Conservation (phyloP, 257 asterid species). For the Solanum etuberosum region DNA sequence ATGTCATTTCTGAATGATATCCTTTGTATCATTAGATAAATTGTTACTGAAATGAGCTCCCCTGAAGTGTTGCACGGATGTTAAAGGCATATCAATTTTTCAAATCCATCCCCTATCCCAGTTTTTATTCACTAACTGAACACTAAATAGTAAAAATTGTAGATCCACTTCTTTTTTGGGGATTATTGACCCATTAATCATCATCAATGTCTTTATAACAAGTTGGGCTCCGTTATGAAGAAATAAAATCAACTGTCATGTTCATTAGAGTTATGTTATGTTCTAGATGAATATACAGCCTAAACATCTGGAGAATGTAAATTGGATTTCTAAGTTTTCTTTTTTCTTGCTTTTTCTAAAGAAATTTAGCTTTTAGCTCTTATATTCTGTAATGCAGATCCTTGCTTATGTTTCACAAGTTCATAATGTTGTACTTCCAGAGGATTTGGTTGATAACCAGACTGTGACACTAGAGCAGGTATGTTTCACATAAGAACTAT, state of each 20-base stretch:
- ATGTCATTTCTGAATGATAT: background rate
- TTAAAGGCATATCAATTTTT: background rate
- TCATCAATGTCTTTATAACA: background rate
- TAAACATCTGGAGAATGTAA: background rate
- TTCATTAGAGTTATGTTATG: background rate
- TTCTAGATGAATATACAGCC: background rate
- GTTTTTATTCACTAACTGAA: background rate
- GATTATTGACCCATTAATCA: background rate
- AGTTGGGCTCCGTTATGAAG: background rate
- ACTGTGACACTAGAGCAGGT: slow-evolving; percentile 77
- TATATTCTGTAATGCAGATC: slow-evolving; percentile 43
- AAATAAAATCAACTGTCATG: background rate
- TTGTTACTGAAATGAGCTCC: background rate
- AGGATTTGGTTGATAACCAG: slow-evolving; percentile 55
- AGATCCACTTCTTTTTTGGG: background rate
- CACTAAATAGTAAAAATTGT: background rate
- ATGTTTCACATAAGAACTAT: background rate
- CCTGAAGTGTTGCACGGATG: background rate
- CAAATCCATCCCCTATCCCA: background rate
- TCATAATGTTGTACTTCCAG: slow-evolving; percentile 77
- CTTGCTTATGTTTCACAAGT: slow-evolving; percentile 96
- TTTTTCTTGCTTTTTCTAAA: background rate
- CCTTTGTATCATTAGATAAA: background rate
- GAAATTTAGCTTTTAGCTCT: background rate
- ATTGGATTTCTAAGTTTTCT: background rate